Conservation (phyloP, 441 rosid genomes). For the Populus hybrid region DNA sequence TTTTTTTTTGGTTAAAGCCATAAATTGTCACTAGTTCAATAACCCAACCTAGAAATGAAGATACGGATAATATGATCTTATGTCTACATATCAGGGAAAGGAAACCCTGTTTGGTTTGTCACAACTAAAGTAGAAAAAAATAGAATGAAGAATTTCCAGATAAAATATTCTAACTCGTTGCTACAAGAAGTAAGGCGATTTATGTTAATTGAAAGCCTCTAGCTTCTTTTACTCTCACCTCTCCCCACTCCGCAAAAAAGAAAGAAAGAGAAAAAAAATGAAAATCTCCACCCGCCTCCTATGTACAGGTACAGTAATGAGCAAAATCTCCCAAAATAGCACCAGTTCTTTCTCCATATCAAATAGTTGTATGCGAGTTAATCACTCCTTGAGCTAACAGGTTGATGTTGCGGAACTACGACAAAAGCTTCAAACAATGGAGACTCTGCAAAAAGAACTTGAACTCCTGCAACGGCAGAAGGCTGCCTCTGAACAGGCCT, state of each 20-base stretch:
- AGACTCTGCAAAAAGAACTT: conserved; percentile 80
- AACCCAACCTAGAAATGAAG: background rate
- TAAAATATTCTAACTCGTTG: background rate
- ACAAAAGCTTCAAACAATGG: conserved; percentile 87
- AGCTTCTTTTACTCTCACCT: too few species aligned
- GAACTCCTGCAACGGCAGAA: conserved; percentile 92
- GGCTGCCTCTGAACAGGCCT: conserved; percentile 94
- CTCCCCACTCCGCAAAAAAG: too few species aligned
- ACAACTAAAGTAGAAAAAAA: background rate
- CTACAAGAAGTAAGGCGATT: background rate
- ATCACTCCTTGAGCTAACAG: conserved; percentile 32
- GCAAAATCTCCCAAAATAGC: too few species aligned
- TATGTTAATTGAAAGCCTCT: too few species aligned
- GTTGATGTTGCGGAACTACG: conserved; percentile 95
- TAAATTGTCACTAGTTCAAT: background rate
- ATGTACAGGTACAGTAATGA: too few species aligned
- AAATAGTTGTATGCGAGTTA: too few species aligned
- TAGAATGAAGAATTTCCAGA: background rate
- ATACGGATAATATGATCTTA: background rate
- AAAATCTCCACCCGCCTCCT: too few species aligned
- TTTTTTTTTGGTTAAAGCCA: too few species aligned
- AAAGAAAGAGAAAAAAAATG: too few species aligned
- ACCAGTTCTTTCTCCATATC: background rate
- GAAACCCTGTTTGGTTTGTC: background rate
- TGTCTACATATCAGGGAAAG: background rate